Evolutionary conservation across 306 rosid species (phyloP).

Genomic region (Cucumis melo): DNA sequence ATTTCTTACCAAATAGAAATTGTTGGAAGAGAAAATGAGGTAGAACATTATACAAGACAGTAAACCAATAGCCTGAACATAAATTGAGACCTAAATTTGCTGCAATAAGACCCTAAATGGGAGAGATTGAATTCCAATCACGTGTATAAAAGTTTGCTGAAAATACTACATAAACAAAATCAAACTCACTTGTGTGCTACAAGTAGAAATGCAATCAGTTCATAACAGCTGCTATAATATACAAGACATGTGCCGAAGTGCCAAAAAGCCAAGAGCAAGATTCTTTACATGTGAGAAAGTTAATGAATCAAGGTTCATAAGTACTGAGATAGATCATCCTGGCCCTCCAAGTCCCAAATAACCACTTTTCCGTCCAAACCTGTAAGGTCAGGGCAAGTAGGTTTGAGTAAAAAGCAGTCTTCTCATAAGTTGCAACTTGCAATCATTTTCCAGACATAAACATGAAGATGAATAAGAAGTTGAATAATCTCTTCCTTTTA

Average conservation of each 20-base stretch:
- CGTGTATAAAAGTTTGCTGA: background rate
- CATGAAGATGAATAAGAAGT: background rate
- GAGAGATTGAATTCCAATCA: background rate
- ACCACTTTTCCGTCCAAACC: conserved; percentile 88
- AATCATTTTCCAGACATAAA: background rate
- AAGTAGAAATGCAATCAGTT: conserved; percentile 1
- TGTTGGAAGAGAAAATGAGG: too few species aligned
- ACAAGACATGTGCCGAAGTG: background rate
- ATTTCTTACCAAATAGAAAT: too few species aligned
- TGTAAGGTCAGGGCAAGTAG: conserved; percentile 13
- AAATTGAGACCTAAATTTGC: background rate
- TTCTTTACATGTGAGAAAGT: conserved; percentile 2
- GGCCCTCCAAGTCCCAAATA: conserved; percentile 80
- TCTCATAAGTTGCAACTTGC: background rate
- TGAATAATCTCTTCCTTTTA: background rate
- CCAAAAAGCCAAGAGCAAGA: background rate
- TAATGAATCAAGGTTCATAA: conserved; percentile 13
- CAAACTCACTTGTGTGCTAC: background rate
- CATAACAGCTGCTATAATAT: background rate
- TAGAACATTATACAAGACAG: background rate
- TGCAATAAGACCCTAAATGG: background rate
- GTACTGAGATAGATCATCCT: conserved; percentile 46
- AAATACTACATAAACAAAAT: background rate
- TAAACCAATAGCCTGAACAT: background rate
- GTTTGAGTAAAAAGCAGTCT: conserved; percentile 4